Base-by-base conservation (phyloP, 2,329 filamentous ascomycete species). In the Aspergillus thermomutatus region DNA sequence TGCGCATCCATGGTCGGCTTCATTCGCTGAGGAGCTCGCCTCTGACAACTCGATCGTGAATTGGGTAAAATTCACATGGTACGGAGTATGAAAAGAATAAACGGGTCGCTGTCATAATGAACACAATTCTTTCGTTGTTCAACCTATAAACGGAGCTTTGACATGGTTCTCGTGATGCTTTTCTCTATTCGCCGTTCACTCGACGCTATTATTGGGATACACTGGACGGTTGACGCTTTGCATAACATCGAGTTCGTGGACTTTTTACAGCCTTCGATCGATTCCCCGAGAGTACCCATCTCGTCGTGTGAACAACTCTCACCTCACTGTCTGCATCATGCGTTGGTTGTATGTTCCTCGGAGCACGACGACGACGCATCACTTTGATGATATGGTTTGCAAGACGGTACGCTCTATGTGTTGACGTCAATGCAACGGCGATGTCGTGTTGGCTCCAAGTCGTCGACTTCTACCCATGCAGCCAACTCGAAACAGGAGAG, bases 1-100 rank as follows among this genome's bases (percentile, higher is more conserved):
- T 79, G 76, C 59, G 76, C 76, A 23, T 71, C 70, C 17, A 76
- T 77, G 69, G 76, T 78, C 47, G 76, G 76, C 34, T 78, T 76
- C 60, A 69, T 68, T 23, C 66, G 69, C 45, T 77, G 74, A 78
- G 17, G 23, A 54, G 40, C 43, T 23, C 28, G 26, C 10, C 9
- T 45, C n/a, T 14, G 50, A 26, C 43, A 34, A 9, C 47, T 21
- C 21, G 34, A 52, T 46, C 11, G 14, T 43, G 40, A 40, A 50
- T 51, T 45, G 41, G 3, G 14, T 21, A 8, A 26, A 11, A 46
- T 46, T 46, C 10, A 14, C 19, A 23, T 19, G 9, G 19, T 21
- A 46, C 11, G 23, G n/a, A 25, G 43, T 17, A 45, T 21, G n/a
- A 51, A 54, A 49, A 56, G 50, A 56, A 41, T 27, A 40, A 53